Evolutionary conservation across 2,329 filamentous ascomycete species (phyloP), one percentile per base, ranked within the genome.

Genomic region (Exophiala bonariae): DNA sequence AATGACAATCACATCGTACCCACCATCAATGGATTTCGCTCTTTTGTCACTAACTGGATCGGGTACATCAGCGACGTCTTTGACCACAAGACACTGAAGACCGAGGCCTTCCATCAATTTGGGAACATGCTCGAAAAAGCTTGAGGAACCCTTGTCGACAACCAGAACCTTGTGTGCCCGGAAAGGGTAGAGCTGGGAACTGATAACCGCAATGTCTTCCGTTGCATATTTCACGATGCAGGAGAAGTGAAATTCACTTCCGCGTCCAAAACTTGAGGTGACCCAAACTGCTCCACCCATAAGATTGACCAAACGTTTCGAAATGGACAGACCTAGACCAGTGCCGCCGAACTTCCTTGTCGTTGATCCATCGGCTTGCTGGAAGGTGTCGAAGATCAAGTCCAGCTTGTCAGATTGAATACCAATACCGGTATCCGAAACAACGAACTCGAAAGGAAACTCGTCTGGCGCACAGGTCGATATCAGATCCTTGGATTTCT

Each of bases 281-380:
- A 97, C 92, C 91, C 92, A 96, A 47, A 97, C 87, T 64, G 92
- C 88, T 67, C 92, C 92, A 54, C 91, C 88, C 92, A 97, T 97
- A 49, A 97, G 79, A 59, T 91, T 96, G 45, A 97, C 92, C 22
- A 97, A 79, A 58, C 91, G 83, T 73, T 95, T 95, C 20, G 92
- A 97, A 63, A 97, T 97, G 13, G 92, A 96, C 19, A 97, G 73
- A 58, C 92, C 92, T 8, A 97, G 80, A 59, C 92, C 92, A 5
- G 93, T 97, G 60, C 92, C 92, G 61, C 92, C 92, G 66, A 97
- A 97, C 66, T 95, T 93, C 60, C 91, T 82, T 2, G 92, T 97
- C 67, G 95, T 97, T 26, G 91, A 96, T 30, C 92, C 92, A 66
- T 97, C 93, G 16, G 93, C 93, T 73, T 97, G 93, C 68, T 96